Evolutionary conservation across 768 basidiomycete species (phyloP), one percentile per base, ranked within the genome.

Genomic region (Suillus subluteus): DNA sequence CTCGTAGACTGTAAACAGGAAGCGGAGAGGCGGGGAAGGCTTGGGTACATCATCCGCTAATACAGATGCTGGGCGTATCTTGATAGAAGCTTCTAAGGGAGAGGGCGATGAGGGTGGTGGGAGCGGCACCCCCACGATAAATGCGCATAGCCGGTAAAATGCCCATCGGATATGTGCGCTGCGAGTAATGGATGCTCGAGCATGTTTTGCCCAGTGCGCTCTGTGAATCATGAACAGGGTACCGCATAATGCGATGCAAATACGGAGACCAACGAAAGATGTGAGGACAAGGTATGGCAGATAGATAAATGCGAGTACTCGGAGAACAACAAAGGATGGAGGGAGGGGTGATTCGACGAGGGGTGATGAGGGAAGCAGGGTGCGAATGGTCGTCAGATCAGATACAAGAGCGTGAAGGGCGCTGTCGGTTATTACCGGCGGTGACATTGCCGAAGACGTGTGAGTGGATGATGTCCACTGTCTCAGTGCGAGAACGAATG

Each of bases 1-100:
- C 77, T 98, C 95, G 74, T 94, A 90, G 13, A 96, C 79, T n/a
- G 91, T 94, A 73, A 96, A 96, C 58, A 92, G 83, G 80, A 96
- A 96, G 26, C 91, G 88, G 40, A 91, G 78, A 21, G 76, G 73
- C 0, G 76, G 70, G 1, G 72, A 78, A 5, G 76, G 70, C 32
- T 61, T 69, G 0, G 69, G 76, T 16, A 68, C 62, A 64, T 70
- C 69, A 35, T 69, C 73, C 15, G 71, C 67, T 21, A 50, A 40
- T 18, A 74, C 66, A 30, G 76, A 67, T 12, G 32, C 50, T 23
- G 76, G 74, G 15, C 76, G 74, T 16, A 66, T 23, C 54, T 63
- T 63, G 6, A 43, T 63, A 21, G 66, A 66, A 41, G 38, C 54
- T 72, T 62, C 82, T 78, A 52, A 78, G 66, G 67, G 74, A 76